phyloP scores from a whole-genome alignment of 768 basidiomycete species.

The Baorangia bicolor region DNA sequence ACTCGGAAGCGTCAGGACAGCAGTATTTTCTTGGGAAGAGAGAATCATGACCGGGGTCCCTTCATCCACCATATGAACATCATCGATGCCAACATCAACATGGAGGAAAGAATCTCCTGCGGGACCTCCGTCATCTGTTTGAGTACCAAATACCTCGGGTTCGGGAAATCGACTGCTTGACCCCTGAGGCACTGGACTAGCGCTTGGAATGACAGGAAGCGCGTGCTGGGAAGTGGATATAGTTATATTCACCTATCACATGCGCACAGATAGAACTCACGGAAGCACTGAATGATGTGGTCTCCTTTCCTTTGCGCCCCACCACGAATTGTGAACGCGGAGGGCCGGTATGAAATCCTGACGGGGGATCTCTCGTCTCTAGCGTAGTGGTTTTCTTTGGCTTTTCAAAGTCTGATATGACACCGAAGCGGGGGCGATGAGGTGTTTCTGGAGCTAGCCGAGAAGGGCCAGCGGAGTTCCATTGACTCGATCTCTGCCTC shows the following conservation, averaged over 20 bases:
- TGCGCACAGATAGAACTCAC: neutral
- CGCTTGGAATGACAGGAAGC: conserved; percentile 22
- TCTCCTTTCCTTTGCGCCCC: conserved; percentile 21
- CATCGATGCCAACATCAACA: conserved; percentile 28
- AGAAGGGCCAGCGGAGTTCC: conserved; percentile 28
- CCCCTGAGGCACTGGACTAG: conserved; percentile 21
- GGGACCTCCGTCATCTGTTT: conserved; percentile 9
- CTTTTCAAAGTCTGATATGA: conserved; percentile 25
- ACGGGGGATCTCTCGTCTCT: conserved; percentile 23
- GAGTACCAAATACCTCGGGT: conserved; percentile 23
- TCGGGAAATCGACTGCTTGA: conserved; percentile 6
- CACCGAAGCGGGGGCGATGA: conserved; percentile 35
- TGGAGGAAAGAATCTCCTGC: conserved; percentile 14
- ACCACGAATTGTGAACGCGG: conserved; percentile 17
- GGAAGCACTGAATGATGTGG: neutral
- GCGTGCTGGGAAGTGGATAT: neutral
- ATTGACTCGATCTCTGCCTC: conserved; percentile 37
- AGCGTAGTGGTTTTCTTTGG: conserved; percentile 11
- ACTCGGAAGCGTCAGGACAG: conserved; percentile 42
- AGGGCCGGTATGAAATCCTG: conserved; percentile 26
- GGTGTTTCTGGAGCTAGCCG: conserved; percentile 37
- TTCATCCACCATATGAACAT: conserved; percentile 37
- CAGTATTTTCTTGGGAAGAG: conserved; percentile 30
- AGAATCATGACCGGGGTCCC: conserved; percentile 5
- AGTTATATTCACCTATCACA: neutral